These are phyloP conservation scores for Aspergillus sp. DNA, from an alignment of 2,329 filamentous ascomycete species.

Conservation along the genomic window DNA sequence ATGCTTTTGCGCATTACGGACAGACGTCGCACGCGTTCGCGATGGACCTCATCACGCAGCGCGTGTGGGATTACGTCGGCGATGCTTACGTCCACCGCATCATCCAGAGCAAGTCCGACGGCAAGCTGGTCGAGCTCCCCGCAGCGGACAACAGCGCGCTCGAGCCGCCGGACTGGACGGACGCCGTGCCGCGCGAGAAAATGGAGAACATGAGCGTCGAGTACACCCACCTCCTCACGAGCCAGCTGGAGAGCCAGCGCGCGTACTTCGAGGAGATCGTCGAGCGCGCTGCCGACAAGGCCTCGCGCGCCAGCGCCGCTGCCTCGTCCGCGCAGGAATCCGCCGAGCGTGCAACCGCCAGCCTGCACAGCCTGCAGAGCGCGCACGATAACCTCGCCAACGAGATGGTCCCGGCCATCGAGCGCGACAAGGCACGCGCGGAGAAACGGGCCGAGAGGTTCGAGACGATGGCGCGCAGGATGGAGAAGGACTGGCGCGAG, in stretches of 20 bases:
- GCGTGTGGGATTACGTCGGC: slow-evolving; percentile 95
- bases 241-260: slow-evolving; percentile 84
- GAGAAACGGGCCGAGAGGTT: slow-evolving; percentile 61
- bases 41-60: slow-evolving; percentile 84
- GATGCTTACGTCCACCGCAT: slow-evolving; percentile 94
- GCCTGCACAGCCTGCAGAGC: slow-evolving; percentile 47
- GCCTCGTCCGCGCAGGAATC: slow-evolving; percentile 45
- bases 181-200: slow-evolving; percentile 48
- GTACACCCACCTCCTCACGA: slow-evolving; percentile 87
- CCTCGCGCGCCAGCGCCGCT: slow-evolving; percentile 58
- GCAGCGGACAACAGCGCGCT: slow-evolving; percentile 40
- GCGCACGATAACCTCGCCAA: slow-evolving; percentile 45
- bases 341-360: slow-evolving; percentile 53
- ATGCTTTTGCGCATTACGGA: slow-evolving; percentile 90
- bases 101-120: slow-evolving; percentile 86
- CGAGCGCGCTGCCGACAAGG: slow-evolving; percentile 81
- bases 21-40: slow-evolving; percentile 82
- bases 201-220: slow-evolving; percentile 76
- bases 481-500: slow-evolving; percentile 70
- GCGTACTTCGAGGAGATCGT: slow-evolving; percentile 92
- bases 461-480: slow-evolving; percentile 62
- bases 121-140: slow-evolving; percentile 85
- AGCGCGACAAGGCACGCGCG: slow-evolving; percentile 62
- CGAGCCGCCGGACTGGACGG: slow-evolving; percentile 34
- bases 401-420: slow-evolving; percentile 57